Base-by-base conservation (phyloP, 2,329 filamentous ascomycete genomes). In the Teratosphaeria nubilosa region DNA sequence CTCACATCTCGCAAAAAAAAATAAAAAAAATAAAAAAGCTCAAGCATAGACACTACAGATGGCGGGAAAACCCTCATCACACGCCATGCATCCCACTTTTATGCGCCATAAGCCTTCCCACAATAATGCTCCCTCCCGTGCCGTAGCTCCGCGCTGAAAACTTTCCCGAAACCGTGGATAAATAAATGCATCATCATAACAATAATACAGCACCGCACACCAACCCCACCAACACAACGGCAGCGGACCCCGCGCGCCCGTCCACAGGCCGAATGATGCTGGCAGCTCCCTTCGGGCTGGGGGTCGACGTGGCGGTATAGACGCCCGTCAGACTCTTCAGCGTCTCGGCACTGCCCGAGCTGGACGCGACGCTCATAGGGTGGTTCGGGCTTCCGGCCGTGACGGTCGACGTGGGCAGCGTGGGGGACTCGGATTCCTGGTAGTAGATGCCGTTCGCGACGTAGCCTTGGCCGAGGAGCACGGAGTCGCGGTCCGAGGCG, bases 371-470 rank as follows among this genome's bases (percentile, higher is more conserved):
- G 10, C 56, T 64, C 55, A 70, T 63, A 2, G 71, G 70, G 9
- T 59, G 62, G 3, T 71, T 71, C 10, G 71, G 71, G 13, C 68
- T 61, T 7, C 72, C 71, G 3, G 66, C 71, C 13, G 61, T 59
- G 9, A 72, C 66, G 25, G 62, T 68, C 20, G 61, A 67, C 32
- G 59, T 66, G 1, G 76, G 75, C 13, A 71, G 57, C 16, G 63
- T 67, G 64, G 75, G 74, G 50, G 75, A 71, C 13, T 65, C 65
- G 20, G 67, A 65, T 20, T 74, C 68, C 56, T 73, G 70, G 62
- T 79, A 79, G 65, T 83, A 75, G 22, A 86, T 75, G 7, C 83
- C 85, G 62, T 85, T 83, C 63, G 84, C 78, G 51, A 86, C 77
- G 2, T 79, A 74, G 0, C 84, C 86, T 32, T 80, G 66, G 3